Conservation (phyloP, 2,329 filamentous ascomycete genomes). For the Bipolaris cookei region DNA sequence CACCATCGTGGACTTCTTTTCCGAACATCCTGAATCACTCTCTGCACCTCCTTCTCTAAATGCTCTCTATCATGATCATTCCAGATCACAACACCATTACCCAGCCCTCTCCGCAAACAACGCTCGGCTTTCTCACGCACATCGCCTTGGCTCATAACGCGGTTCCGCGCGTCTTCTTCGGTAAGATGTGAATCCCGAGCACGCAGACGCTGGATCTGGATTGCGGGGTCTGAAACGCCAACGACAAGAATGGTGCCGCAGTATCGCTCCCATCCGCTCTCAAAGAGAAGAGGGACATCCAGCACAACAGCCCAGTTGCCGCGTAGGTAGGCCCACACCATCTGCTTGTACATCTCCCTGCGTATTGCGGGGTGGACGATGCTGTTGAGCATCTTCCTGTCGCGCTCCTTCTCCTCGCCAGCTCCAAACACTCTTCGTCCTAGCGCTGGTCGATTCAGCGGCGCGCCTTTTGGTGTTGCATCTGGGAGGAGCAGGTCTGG, state of each 20-base stretch:
- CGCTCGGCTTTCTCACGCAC: slow-evolving; percentile 81
- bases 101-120: slow-evolving; percentile 68
- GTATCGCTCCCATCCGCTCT: slow-evolving; percentile 82
- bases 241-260: slow-evolving; percentile 89
- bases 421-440: slow-evolving; percentile 87
- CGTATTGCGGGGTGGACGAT: slow-evolving; percentile 95
- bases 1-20: slow-evolving; percentile 78
- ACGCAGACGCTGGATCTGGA: slow-evolving; percentile 81
- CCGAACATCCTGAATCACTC: slow-evolving; percentile 69
- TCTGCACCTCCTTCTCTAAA: slow-evolving; percentile 69
- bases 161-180: slow-evolving; percentile 84
- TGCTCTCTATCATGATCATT: slow-evolving; percentile 81
- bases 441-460: slow-evolving; percentile 84
- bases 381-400: slow-evolving; percentile 78
- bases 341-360: slow-evolving; percentile 76
- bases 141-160: slow-evolving; percentile 85
- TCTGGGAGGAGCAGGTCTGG: slow-evolving; percentile 79
- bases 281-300: slow-evolving; percentile 91
- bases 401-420: slow-evolving; percentile 70
- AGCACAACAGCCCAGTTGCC: slow-evolving; percentile 90
- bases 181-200: slow-evolving; percentile 78
- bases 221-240: slow-evolving; percentile 75
- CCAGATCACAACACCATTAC: slow-evolving; percentile 81
- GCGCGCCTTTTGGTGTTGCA: slow-evolving; percentile 66
- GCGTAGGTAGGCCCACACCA: slow-evolving; percentile 73